Percentiles rank a stretch among this genome's conserved stretches.
phyloP scores from a whole-genome alignment of 345 rosid genomes.

The Salix purpurea region DNA sequence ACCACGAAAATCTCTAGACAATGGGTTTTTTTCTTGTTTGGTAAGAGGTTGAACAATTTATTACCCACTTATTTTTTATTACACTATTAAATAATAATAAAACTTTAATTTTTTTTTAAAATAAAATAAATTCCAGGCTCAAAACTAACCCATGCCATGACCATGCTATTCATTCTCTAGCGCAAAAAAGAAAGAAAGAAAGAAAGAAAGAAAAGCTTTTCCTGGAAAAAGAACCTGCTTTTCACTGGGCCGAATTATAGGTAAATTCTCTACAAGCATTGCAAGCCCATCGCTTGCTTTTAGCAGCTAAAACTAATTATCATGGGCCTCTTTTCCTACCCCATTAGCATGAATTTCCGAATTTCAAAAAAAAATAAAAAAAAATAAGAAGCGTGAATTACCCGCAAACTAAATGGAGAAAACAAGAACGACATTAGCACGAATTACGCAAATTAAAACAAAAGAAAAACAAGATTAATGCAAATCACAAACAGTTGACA shows the following conservation, averaged over 20 bases:
- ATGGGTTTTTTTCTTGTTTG: background rate
- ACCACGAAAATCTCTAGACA: background rate
- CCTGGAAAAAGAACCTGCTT: too few species aligned
- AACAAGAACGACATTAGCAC: background rate
- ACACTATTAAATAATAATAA: too few species aligned
- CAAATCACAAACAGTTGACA: background rate
- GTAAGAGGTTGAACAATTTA: too few species aligned
- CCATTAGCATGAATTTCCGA: background rate
- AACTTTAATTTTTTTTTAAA: too few species aligned
- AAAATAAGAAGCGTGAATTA: too few species aligned
- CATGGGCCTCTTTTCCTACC: background rate
- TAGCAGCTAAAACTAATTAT: background rate
- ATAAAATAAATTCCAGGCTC: background rate
- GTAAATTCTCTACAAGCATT: background rate
- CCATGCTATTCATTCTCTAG: background rate
- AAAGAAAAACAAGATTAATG: too few species aligned
- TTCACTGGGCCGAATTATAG: background rate
- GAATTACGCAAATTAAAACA: background rate
- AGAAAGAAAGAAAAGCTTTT: too few species aligned
- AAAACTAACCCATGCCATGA: background rate
- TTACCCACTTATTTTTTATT: too few species aligned
- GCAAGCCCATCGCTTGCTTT: background rate
- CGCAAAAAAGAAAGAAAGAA: too few species aligned
- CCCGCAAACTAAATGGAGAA: too few species aligned
- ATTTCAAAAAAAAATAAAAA: too few species aligned